Base-by-base conservation (phyloP, 148 eudicot genomes). In the Pouteria glomerata region DNA sequence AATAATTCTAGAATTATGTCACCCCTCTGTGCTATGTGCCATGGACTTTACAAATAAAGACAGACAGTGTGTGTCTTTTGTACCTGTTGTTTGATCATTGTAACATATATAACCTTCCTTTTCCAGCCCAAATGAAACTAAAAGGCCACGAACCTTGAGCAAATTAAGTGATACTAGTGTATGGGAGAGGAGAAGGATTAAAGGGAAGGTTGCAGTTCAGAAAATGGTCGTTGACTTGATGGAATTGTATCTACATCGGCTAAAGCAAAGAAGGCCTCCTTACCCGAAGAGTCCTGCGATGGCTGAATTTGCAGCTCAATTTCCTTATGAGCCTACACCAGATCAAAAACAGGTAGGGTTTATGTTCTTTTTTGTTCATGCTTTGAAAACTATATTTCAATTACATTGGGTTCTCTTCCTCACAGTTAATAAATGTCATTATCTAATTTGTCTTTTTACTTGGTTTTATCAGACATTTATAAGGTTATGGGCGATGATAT, bases 191-290 rank as follows among this genome's bases (percentile, higher is more conserved):
- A 87, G 97, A 77, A 94, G 89, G 82, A 80, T 76, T 39, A 94
- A 86, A 79, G 98, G 98, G 72, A 91, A 85, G 82, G 93, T 94
- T 75, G 98, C 98, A 4, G 87, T 94, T 77, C 98, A 94, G 80
- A 94, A 86, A 78, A 94, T 94, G 98, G 97, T 94, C 68, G 98
- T 94, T 56, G 97, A 94, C 77, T 83, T 94, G 76, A 94, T 94
- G 98, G 97, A 94, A 81, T 71, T 94, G 63, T 94, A 94, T 82
- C 73, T 94, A 35, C 93, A 94, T 68, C 87, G 98, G 80, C 91
- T 94, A 37, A 94, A 91, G 73, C 97, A 91, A 78, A 81, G 63
- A 72, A 85, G 98, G 76, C 87, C 91, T 75, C 90, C 98, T 29
- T 91, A 94, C 75, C 98, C 89, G 13, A 91, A 82, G 73, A 79